phyloP scores from a whole-genome alignment of 2,329 filamentous ascomycete genomes.

The Allantophomopsis cytisporea region DNA sequence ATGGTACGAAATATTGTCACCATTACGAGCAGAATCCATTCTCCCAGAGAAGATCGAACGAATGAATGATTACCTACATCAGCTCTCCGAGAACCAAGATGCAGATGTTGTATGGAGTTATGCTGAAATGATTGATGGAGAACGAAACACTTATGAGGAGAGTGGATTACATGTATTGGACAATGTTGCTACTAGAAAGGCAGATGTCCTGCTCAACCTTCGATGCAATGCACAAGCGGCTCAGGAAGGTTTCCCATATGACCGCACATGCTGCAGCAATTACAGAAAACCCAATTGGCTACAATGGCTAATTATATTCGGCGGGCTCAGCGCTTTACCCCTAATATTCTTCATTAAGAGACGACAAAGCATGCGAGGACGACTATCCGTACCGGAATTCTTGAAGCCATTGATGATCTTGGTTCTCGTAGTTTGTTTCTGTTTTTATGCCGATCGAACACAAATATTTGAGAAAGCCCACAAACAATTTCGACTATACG shows the following conservation, averaged over 20 bases:
- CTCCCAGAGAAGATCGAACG: slow-evolving; percentile 30
- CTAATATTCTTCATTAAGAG: slow-evolving; percentile 7
- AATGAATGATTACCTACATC: slow-evolving; percentile 37
- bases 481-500: slow-evolving; percentile 25
- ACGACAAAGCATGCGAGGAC: slow-evolving; percentile 3
- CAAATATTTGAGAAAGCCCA: slow-evolving; percentile 35
- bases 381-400: slow-evolving; percentile 6
- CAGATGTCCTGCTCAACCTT: slow-evolving; percentile 33
- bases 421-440: slow-evolving; percentile 22
- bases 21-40: slow-evolving; percentile 24
- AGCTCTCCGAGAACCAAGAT: slow-evolving; percentile 23
- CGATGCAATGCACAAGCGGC: slow-evolving; percentile 35
- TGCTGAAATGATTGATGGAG: slow-evolving; percentile 28
- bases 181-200: slow-evolving; percentile 29
- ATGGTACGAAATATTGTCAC: slow-evolving; percentile 14
- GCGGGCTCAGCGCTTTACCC: slow-evolving; percentile 17
- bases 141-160: slow-evolving; percentile 24
- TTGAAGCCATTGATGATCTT: slow-evolving; percentile 9
- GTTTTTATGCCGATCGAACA: slow-evolving; percentile 39
- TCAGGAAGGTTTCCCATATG: slow-evolving; percentile 25
- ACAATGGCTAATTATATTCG: slow-evolving; percentile 20
- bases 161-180: slow-evolving; percentile 34
- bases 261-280: slow-evolving; percentile 36
- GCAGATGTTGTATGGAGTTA: slow-evolving; percentile 36
- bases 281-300: slow-evolving; percentile 23